A percentile compares a stretch with the other conserved stretches of the same genome.
Evolutionary conservation across 164 flowering plant genomes (phyloP).

Genomic region (Santalum album): DNA sequence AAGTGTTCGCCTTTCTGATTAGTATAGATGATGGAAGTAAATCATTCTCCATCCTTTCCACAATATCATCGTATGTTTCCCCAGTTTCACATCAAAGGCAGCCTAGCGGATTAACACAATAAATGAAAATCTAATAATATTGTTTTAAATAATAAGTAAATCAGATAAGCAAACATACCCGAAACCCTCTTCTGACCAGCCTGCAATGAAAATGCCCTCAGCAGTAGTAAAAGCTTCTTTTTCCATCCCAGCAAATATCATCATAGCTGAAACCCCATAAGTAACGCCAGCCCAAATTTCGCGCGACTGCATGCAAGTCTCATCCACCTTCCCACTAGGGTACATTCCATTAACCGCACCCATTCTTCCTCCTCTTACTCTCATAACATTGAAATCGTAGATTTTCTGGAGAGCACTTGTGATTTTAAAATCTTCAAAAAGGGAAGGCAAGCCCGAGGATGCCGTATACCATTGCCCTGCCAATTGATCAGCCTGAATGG

Average conservation of each 20-base stretch:
- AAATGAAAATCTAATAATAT: too few species aligned
- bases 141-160: too few species aligned
- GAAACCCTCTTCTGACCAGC: slow-evolving; percentile 90
- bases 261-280: slow-evolving; percentile 72
- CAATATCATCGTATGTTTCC: too few species aligned
- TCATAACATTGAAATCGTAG: slow-evolving; percentile 83
- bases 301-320: slow-evolving; percentile 90
- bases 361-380: slow-evolving; percentile 75
- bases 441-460: slow-evolving; percentile 73
- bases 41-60: too few species aligned
- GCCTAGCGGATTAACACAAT: too few species aligned
- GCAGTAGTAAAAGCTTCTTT: slow-evolving; percentile 75
- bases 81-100: too few species aligned
- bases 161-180: slow-evolving; percentile 46
- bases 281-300: slow-evolving; percentile 96
- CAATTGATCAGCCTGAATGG: slow-evolving; percentile 88
- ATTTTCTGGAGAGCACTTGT: slow-evolving; percentile 60
- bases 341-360: slow-evolving; percentile 95
- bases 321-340: slow-evolving; percentile 82
- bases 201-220: slow-evolving; percentile 77
- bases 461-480: slow-evolving; percentile 95
- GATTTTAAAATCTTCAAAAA: slow-evolving; percentile 67
- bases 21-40: too few species aligned
- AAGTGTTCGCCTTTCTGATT: too few species aligned
- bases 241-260: slow-evolving; percentile 79